These are phyloP conservation scores for Ustilago vetiveriae DNA, from an alignment of 1,284 basidiomycete genomes.

Conservation along the genomic window DNA sequence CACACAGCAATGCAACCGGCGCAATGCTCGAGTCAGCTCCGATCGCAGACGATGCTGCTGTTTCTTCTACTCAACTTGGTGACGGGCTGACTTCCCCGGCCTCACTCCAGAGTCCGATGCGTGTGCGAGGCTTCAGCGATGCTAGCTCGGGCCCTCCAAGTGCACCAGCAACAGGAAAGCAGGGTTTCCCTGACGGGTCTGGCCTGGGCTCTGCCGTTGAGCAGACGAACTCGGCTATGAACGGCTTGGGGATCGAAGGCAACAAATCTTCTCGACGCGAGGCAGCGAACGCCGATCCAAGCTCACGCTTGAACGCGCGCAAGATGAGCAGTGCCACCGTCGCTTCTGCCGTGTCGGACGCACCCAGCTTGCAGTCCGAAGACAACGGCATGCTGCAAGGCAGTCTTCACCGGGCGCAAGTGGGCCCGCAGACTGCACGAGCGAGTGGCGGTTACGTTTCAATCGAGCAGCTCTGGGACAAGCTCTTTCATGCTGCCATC, in stretches of 20 bases:
- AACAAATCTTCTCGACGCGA: neutral
- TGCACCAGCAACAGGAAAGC: neutral
- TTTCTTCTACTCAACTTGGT: neutral
- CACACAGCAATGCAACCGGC: conserved; percentile 6
- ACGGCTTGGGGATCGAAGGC: neutral
- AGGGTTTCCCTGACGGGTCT: conserved; percentile 7
- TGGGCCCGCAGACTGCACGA: conserved; percentile 53
- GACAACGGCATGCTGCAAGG: conserved; percentile 44
- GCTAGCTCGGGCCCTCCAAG: conserved; percentile 23
- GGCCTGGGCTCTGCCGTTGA: conserved; percentile 2
- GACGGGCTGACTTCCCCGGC: conserved; percentile 6
- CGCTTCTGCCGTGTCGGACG: conserved; percentile 32
- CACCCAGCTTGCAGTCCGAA: conserved; percentile 34
- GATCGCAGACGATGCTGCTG: conserved; percentile 2
- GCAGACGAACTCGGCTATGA: neutral
- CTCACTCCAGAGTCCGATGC: conserved; percentile 1
- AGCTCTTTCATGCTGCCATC: conserved; percentile 61
- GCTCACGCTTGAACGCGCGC: conserved; percentile 12
- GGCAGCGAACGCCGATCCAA: neutral
- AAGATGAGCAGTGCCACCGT: conserved; percentile 56
- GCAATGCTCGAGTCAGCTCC: neutral
- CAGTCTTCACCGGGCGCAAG: conserved; percentile 46
- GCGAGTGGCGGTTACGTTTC: conserved; percentile 57
- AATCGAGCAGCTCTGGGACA: conserved; percentile 62
- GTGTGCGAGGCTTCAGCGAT: conserved; percentile 25